These are phyloP conservation scores for Fraxinus platypoda DNA, from an alignment of 305 asterid species.

Conservation along the genomic window DNA sequence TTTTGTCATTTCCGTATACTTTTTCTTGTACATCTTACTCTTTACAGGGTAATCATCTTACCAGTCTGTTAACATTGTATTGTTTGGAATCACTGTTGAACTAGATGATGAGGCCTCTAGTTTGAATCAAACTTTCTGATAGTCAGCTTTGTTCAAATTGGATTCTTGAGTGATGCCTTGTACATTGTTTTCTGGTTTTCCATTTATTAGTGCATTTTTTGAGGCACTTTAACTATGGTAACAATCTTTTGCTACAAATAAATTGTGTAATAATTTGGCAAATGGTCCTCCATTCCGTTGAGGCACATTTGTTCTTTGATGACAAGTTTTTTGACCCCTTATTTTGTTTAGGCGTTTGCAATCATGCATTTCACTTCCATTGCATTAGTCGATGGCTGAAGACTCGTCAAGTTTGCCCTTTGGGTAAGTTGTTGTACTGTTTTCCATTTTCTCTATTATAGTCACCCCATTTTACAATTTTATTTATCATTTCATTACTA, in stretches of 20 bases:
- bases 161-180: not conserved
- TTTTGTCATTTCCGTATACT: not conserved
- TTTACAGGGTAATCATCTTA: not conserved
- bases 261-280: not conserved
- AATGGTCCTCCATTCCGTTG: not conserved
- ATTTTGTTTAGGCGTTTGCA: constrained; percentile 60
- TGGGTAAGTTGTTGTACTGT: constrained; percentile 47
- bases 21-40: not conserved
- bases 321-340: not conserved
- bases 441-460: not conserved
- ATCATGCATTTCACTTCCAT: constrained; percentile 94
- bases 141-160: not conserved
- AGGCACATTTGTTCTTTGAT: not conserved
- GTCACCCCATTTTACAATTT: not conserved
- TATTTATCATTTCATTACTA: not conserved
- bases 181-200: not conserved
- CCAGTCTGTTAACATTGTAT: not conserved
- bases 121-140: not conserved
- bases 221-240: not conserved
- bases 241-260: not conserved
- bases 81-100: not conserved
- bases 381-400: constrained; percentile 98
- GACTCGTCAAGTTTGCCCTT: constrained; percentile 95
- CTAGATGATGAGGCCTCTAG: not conserved
- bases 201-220: not conserved